phyloP scores from a whole-genome alignment of 2,329 filamentous ascomycete genomes.

The Grosmannia serpens region DNA sequence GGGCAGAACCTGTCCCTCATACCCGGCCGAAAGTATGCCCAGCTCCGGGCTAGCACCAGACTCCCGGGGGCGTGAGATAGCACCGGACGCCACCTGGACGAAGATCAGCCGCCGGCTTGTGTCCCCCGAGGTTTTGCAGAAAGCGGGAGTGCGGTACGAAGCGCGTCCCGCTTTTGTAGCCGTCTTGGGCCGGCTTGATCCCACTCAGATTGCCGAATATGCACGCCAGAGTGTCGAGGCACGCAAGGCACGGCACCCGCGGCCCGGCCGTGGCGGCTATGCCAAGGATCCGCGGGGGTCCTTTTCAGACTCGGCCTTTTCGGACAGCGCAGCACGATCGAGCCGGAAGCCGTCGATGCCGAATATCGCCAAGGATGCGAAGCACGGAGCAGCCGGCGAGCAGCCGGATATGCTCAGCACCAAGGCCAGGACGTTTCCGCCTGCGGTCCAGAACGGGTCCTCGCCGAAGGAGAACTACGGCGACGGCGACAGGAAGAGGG shows the following conservation, averaged over 20 bases:
- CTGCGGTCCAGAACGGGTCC: not conserved
- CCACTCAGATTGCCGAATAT: constrained; percentile 39
- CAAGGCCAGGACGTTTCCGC: constrained; percentile 6
- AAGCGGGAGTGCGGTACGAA: constrained; percentile 47
- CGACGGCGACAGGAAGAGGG: not conserved
- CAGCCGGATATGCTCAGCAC: not conserved
- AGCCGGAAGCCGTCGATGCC: constrained; percentile 1
- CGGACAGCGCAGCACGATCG: not conserved
- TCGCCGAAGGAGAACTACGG: not conserved
- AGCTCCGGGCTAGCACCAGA: constrained; percentile 32
- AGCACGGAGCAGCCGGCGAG: not conserved
- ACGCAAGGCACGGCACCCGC: constrained; percentile 18
- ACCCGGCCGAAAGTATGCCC: constrained; percentile 12
- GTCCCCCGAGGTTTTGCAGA: constrained; percentile 44
- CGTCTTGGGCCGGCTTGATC: constrained; percentile 41
- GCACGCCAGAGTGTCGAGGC: constrained; percentile 37
- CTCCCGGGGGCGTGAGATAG: constrained; percentile 43
- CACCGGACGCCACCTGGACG: constrained; percentile 47
- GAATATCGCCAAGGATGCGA: constrained; percentile 8
- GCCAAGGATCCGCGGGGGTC: not conserved
- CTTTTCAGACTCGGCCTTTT: not conserved
- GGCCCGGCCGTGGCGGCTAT: not conserved
- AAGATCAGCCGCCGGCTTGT: constrained; percentile 42
- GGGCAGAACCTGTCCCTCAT: constrained; percentile 3
- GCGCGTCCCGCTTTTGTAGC: constrained; percentile 50